These are phyloP conservation scores for Globisporangium acanthophoron DNA, from an alignment of 352 stramenopile species.

Conservation along the genomic window DNA sequence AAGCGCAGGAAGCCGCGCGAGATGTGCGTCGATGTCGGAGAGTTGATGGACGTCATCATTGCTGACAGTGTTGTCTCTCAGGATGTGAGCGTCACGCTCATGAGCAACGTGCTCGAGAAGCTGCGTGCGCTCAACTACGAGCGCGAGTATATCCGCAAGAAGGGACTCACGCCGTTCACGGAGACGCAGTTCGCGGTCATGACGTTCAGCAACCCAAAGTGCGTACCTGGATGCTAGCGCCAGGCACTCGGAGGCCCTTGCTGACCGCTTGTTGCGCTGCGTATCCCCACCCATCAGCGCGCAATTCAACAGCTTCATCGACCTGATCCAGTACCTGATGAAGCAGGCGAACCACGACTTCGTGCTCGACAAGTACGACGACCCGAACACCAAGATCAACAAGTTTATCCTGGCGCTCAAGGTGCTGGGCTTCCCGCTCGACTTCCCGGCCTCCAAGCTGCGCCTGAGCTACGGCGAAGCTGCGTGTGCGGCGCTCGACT, in stretches of 20 bases:
- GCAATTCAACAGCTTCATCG: slow-evolving; percentile 78
- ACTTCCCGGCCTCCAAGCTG: slow-evolving; percentile 76
- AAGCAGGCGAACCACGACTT: slow-evolving; percentile 78
- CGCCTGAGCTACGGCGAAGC: slow-evolving; percentile 76
- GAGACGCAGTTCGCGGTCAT: slow-evolving; percentile 71
- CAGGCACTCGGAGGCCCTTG: not conserved
- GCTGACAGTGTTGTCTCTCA: slow-evolving; percentile 12
- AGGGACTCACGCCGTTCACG: slow-evolving; percentile 55
- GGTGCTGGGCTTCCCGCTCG: slow-evolving; percentile 72
- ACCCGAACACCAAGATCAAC: slow-evolving; percentile 84
- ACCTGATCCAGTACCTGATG: slow-evolving; percentile 67
- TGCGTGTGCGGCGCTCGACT: slow-evolving; percentile 65
- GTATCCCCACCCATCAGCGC: slow-evolving; percentile 18
- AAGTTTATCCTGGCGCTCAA: slow-evolving; percentile 84
- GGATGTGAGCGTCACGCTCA: slow-evolving; percentile 75
- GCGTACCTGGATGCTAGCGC: not conserved
- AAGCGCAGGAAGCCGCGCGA: slow-evolving; percentile 17
- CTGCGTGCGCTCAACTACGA: slow-evolving; percentile 78
- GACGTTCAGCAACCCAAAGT: slow-evolving; percentile 48
- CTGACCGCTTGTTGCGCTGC: not conserved
- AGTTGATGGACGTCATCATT: not conserved
- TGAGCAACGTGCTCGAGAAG: slow-evolving; percentile 84
- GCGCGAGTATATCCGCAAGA: slow-evolving; percentile 69
- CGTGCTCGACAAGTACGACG: slow-evolving; percentile 85
- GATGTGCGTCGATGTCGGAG: slow-evolving; percentile 15